Percentiles rank a stretch among this genome's conserved stretches.
These are phyloP conservation scores for Cladorrhinum sp. DNA, from an alignment of 2,329 filamentous ascomycete genomes.

Conservation along the genomic window DNA sequence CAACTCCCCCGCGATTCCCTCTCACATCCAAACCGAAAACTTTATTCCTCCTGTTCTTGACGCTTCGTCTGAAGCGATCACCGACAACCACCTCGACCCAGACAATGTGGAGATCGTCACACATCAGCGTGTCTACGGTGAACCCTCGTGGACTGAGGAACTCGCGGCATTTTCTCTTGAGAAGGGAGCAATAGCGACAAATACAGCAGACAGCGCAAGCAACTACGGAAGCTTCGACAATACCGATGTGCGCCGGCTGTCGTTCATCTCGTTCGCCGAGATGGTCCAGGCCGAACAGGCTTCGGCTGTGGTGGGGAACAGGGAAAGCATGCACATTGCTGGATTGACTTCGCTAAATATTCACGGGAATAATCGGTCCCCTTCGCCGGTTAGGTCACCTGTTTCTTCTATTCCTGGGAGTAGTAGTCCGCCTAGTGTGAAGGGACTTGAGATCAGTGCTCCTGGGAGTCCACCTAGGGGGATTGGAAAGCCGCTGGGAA, in stretches of 20 bases:
- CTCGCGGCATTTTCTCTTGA: conserved; percentile 52
- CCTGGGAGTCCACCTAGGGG: conserved; percentile 36
- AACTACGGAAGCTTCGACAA: conserved; percentile 76
- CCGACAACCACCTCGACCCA: conserved; percentile 77
- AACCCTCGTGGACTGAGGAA: conserved; percentile 56
- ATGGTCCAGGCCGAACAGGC: conserved; percentile 84
- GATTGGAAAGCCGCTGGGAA: conserved; percentile 52
- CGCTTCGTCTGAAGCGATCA: conserved; percentile 88
- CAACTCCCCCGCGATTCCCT: conserved; percentile 80
- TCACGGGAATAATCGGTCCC: conserved; percentile 47
- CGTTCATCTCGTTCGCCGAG: conserved; percentile 96
- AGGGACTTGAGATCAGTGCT: conserved; percentile 62
- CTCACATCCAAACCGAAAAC: conserved; percentile 92
- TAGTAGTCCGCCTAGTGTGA: conserved; percentile 73
- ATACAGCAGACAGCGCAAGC: conserved; percentile 57
- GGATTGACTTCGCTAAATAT: conserved; percentile 61
- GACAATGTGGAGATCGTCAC: conserved; percentile 92
- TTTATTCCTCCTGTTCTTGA: conserved; percentile 88
- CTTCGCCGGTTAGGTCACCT: conserved; percentile 74
- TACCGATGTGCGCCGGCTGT: conserved; percentile 76
- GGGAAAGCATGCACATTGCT: conserved; percentile 68
- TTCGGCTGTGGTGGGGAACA: conserved; percentile 54
- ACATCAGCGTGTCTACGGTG: conserved; percentile 53
- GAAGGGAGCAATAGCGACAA: conserved; percentile 30
- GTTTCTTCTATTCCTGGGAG: conserved; percentile 66